Conservation (phyloP, 441 rosid species). For the Corymbia citriodora region DNA sequence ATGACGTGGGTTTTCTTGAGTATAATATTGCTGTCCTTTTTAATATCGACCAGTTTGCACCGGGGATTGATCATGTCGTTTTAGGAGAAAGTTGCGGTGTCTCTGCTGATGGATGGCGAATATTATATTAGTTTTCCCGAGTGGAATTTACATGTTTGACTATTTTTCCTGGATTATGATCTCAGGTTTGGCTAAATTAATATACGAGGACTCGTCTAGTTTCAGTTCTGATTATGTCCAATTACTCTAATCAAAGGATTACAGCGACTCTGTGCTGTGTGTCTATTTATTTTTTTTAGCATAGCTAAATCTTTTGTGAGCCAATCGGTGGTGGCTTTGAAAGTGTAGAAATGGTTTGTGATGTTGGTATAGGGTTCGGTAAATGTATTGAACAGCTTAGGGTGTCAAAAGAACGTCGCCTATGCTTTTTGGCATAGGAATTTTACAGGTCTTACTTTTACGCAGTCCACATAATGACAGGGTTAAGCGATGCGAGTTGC, state of each 20-base stretch:
- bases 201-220: neutral
- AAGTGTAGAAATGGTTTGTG: neutral
- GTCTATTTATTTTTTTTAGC: neutral
- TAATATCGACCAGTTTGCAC: neutral
- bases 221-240: neutral
- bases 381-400: neutral
- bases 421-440: neutral
- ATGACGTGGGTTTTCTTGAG: neutral
- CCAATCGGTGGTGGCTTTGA: neutral
- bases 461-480: neutral
- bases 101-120: neutral
- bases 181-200: neutral
- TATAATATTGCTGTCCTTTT: neutral
- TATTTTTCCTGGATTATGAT: neutral
- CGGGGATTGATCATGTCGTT: neutral
- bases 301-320: neutral
- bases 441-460: neutral
- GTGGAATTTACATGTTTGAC: neutral
- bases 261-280: neutral
- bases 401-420: neutral
- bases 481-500: neutral
- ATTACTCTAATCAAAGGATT: neutral
- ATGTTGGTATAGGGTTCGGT: neutral
- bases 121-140: neutral
- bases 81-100: neutral